Conservation (phyloP, 495 filamentous ascomycete species). For the Penicillium canariense region DNA sequence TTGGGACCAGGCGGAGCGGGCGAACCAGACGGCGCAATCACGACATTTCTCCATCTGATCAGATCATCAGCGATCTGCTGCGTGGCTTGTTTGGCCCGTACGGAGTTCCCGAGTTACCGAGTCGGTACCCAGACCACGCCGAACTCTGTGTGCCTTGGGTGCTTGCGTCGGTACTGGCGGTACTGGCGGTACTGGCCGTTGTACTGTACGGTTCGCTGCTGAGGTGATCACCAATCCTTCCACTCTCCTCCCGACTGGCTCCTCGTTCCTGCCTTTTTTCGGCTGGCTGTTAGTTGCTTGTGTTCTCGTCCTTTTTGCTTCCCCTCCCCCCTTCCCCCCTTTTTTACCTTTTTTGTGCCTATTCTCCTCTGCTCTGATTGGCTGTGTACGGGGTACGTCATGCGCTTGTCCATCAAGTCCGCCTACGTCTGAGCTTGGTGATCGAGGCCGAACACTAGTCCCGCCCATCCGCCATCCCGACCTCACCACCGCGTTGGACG, state of each 20-base stretch:
- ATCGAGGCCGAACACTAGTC: background rate
- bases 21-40: constrained; percentile 41
- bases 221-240: constrained; percentile 5
- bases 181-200: too few species aligned
- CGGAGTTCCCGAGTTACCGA: too few species aligned
- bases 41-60: constrained; percentile 54
- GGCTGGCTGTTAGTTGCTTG: background rate
- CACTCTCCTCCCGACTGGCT: constrained; percentile 4
- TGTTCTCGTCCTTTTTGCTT: too few species aligned
- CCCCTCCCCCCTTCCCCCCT: constrained; percentile 4
- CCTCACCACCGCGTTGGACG: background rate
- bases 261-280: background rate
- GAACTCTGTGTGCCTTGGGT: too few species aligned
- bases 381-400: constrained; percentile 35
- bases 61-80: constrained; percentile 38
- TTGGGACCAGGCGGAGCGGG: background rate
- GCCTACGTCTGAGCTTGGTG: background rate
- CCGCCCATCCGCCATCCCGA: too few species aligned
- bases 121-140: too few species aligned
- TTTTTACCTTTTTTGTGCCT: constrained; percentile 2
- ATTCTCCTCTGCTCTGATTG: constrained; percentile 6
- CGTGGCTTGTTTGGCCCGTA: constrained; percentile 1
- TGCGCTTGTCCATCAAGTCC: constrained; percentile 20
- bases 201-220: too few species aligned
- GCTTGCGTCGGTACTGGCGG: too few species aligned